Evolutionary conservation across 306 rosid species (phyloP).

Genomic region (Quercus rubra): DNA sequence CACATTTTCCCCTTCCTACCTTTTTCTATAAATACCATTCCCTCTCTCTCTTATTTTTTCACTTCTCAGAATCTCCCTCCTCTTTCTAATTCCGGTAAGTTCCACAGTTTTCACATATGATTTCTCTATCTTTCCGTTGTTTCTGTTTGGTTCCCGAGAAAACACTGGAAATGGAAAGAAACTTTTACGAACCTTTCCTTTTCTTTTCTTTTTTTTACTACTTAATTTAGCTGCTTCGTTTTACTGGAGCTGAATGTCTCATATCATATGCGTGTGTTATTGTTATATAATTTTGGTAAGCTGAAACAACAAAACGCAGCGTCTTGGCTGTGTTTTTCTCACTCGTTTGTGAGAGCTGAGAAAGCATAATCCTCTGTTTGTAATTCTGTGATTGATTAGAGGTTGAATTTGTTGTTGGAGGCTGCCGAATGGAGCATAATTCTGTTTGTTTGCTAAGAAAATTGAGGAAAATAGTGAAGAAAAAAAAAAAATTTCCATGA

Average conservation of each 20-base stretch:
- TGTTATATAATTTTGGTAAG: neutral
- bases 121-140: neutral
- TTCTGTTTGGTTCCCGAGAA: slow-evolving; percentile 2
- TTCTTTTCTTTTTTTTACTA: too few relatives aligned
- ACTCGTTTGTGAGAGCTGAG: neutral
- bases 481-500: neutral
- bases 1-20: neutral
- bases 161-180: neutral
- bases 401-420: too few relatives aligned
- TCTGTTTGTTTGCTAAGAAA: neutral
- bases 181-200: too few relatives aligned
- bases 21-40: neutral
- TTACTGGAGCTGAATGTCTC: neutral
- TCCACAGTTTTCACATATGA: neutral
- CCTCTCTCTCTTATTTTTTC: neutral
- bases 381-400: neutral
- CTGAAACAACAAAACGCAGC: neutral
- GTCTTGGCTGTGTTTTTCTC: too few relatives aligned
- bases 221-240: neutral
- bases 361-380: neutral
- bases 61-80: neutral
- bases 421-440: neutral
- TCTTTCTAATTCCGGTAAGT: slow-evolving; percentile 32
- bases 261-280: neutral
- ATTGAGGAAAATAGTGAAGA: too few relatives aligned